Percentiles rank a stretch among this genome's conserved stretches.
Conservation (phyloP, 2,329 filamentous ascomycete species). For the Metarhizium guizhouense region DNA sequence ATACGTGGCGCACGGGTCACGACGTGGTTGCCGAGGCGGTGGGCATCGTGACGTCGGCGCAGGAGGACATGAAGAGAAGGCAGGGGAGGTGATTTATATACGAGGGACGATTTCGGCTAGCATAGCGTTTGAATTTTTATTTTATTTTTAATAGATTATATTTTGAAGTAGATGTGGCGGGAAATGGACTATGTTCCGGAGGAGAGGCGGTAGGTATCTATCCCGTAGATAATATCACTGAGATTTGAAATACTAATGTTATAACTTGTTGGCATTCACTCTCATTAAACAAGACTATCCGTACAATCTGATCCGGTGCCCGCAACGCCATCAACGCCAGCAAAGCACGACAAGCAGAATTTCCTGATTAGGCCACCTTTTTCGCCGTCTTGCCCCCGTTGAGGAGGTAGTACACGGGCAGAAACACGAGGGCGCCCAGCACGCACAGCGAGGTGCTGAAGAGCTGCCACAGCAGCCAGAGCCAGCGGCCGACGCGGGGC, state of each 20-base stretch:
- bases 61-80: conserved; percentile 30
- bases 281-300: too few species aligned
- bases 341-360: not conserved
- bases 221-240: too few species aligned
- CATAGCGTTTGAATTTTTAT: not conserved
- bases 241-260: too few species aligned
- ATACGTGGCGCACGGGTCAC: conserved; percentile 63
- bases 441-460: conserved; percentile 57
- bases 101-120: not conserved
- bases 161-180: too few species aligned
- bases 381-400: conserved; percentile 14
- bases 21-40: conserved; percentile 62
- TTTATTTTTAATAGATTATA: not conserved
- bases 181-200: too few species aligned
- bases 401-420: conserved; percentile 25
- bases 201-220: too few species aligned
- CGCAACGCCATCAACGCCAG: not conserved
- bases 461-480: conserved; percentile 53
- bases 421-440: conserved; percentile 38
- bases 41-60: conserved; percentile 49
- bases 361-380: conserved; percentile 1
- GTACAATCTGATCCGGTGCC: not conserved
- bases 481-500: conserved; percentile 45
- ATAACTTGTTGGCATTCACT: too few species aligned
- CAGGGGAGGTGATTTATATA: not conserved